phyloP scores from a whole-genome alignment of 2,329 filamentous ascomycete genomes.

The Neopestalotiopsis sp. region DNA sequence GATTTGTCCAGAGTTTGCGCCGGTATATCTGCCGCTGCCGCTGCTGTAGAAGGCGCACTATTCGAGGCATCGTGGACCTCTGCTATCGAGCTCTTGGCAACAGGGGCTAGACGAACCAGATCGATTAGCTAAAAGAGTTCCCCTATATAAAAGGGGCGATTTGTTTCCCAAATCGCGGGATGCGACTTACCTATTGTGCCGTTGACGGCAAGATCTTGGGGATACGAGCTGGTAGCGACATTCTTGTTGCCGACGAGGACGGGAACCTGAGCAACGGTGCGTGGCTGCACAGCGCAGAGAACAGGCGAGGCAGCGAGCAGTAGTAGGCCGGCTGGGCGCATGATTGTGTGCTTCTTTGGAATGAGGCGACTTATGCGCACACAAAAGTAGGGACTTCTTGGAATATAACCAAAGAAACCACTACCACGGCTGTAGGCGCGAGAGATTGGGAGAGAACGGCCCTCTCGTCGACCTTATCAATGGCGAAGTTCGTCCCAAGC shows the following conservation, averaged over 20 bases:
- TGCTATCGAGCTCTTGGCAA: conserved; percentile 15
- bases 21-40: conserved; percentile 21
- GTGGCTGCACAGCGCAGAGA: conserved; percentile 16
- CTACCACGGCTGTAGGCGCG: neutral
- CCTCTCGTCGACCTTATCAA: neutral
- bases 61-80: conserved; percentile 1
- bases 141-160: neutral
- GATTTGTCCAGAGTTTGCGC: conserved; percentile 23
- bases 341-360: conserved; percentile 5
- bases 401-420: neutral
- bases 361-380: neutral
- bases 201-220: conserved; percentile 13
- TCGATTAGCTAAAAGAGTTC: neutral
- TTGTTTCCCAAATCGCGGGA: neutral
- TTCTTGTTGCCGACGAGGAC: conserved; percentile 15
- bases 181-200: conserved; percentile 18
- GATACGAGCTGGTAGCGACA: conserved; percentile 17
- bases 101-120: conserved; percentile 2
- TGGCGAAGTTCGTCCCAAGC: neutral
- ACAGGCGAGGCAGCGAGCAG: conserved; percentile 11
- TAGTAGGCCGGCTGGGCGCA: conserved; percentile 18
- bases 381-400: neutral
- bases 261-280: conserved; percentile 17
- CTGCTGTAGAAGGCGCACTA: conserved; percentile 16
- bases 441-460: neutral